A percentile compares a stretch with the other conserved stretches of the same genome.
Conservation (phyloP, 78 protist genomes). For the Trichosphaerium sp. region DNA sequence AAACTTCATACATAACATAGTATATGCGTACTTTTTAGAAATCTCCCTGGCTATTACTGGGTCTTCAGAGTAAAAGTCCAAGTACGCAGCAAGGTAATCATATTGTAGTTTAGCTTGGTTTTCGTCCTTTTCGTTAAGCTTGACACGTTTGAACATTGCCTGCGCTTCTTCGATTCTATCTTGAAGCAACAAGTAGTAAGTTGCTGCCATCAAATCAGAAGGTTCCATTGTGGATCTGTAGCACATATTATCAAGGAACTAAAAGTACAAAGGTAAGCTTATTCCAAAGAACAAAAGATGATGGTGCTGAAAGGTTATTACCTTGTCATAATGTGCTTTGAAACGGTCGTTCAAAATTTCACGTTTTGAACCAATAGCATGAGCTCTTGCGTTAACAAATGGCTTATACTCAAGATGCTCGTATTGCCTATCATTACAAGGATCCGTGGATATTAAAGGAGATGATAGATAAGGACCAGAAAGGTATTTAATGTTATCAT, state of each 20-base stretch:
- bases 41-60: conserved; percentile 21
- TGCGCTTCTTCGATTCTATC: conserved; percentile 26
- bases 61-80: conserved; percentile 22
- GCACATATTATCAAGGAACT: not conserved
- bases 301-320: no score
- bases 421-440: not conserved
- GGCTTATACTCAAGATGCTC: conserved; percentile 26
- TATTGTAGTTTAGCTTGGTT: conserved; percentile 17
- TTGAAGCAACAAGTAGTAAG: conserved; percentile 24
- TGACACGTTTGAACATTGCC: conserved; percentile 19
- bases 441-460: not conserved
- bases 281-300: no score
- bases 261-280: no score
- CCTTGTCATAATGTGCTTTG: conserved; percentile 3
- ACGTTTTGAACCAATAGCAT: conserved; percentile 23
- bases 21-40: conserved; percentile 25
- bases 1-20: no score
- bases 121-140: conserved; percentile 16
- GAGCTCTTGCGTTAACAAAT: conserved; percentile 30
- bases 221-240: conserved; percentile 15
- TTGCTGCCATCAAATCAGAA: conserved; percentile 13
- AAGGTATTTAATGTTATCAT: no score
- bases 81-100: conserved; percentile 20
- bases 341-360: conserved; percentile 23
- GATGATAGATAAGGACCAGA: conserved; percentile 3